Evolutionary conservation across 352 stramenopile genomes (phyloP).

Genomic region (Thraustochytrium sp.): DNA sequence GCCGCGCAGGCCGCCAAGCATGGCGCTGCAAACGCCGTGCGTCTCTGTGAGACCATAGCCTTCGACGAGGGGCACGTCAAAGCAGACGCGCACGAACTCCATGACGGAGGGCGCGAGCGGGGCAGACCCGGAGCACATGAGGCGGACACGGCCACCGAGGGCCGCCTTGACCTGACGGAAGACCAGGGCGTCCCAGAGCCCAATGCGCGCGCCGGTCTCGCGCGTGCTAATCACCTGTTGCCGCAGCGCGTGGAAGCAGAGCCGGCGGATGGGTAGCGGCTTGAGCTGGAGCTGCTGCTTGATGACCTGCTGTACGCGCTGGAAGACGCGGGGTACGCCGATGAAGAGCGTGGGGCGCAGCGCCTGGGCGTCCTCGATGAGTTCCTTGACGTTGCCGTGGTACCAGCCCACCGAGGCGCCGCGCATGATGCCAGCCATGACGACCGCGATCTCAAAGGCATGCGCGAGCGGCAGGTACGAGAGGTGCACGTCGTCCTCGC

Average conservation of each 20-base stretch:
- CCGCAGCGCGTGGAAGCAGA: constrained; percentile 7
- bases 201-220: not conserved
- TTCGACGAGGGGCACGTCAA: constrained; percentile 77
- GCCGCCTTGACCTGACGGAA: constrained; percentile 86
- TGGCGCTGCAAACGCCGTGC: constrained; percentile 59
- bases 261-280: not conserved
- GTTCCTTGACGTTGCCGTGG: constrained; percentile 36
- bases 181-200: constrained; percentile 87
- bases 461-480: constrained; percentile 50
- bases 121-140: constrained; percentile 83
- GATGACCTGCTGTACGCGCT: constrained; percentile 46
- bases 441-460: constrained; percentile 49
- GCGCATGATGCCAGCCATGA: constrained; percentile 47
- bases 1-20: not conserved
- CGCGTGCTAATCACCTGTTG: not conserved
- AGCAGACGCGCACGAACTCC: constrained; percentile 82
- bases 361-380: constrained; percentile 35
- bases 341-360: constrained; percentile 47
- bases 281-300: constrained; percentile 22
- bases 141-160: constrained; percentile 73
- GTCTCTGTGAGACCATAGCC: constrained; percentile 92
- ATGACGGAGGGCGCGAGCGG: constrained; percentile 84
- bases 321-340: constrained; percentile 51
- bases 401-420: constrained; percentile 45
- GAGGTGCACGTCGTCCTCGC: constrained; percentile 41